Conservation (phyloP, 768 basidiomycete genomes). For the Sporobolomyces pararoseus region DNA sequence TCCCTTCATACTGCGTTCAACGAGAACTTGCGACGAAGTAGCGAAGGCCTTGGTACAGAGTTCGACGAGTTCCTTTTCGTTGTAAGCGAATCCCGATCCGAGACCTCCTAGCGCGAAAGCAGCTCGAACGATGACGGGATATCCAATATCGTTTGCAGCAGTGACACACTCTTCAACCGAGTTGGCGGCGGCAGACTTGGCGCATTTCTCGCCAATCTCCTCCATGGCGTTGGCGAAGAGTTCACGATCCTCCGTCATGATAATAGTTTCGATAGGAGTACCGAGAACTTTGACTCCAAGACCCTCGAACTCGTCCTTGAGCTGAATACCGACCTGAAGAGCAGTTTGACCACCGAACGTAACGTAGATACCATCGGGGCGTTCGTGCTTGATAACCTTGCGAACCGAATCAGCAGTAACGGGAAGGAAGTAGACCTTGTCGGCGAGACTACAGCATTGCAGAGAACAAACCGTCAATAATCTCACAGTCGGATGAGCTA, state of each 20-base stretch:
- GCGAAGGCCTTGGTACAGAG: constrained; percentile 84
- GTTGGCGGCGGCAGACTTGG: constrained; percentile 82
- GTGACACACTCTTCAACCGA: constrained; percentile 74
- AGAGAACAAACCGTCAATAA: too few relatives aligned
- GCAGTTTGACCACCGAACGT: constrained; percentile 99
- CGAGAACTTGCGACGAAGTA: constrained; percentile 89
- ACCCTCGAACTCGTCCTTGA: constrained; percentile 89
- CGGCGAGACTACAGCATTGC: constrained; percentile 78
- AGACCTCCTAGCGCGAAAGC: constrained; percentile 98
- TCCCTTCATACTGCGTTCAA: constrained; percentile 97
- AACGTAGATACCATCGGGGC: constrained; percentile 97
- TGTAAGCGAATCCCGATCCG: constrained; percentile 94
- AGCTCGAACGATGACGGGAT: constrained; percentile 91
- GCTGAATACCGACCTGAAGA: constrained; percentile 89
- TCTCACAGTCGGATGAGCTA: too few relatives aligned
- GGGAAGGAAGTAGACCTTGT: constrained; percentile 99
- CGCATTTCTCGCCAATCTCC: constrained; percentile 91
- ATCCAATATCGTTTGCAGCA: constrained; percentile 81
- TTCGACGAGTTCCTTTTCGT: constrained; percentile 90
- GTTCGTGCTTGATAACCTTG: constrained; percentile 97
- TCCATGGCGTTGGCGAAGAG: constrained; percentile 91
- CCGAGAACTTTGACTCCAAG: constrained; percentile 91
- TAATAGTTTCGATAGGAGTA: constrained; percentile 94
- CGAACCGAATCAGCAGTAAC: constrained; percentile 96
- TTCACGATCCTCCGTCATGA: constrained; percentile 93